Conservation (phyloP, 164 flowering plant species). For the Macadamia integrifolia region DNA sequence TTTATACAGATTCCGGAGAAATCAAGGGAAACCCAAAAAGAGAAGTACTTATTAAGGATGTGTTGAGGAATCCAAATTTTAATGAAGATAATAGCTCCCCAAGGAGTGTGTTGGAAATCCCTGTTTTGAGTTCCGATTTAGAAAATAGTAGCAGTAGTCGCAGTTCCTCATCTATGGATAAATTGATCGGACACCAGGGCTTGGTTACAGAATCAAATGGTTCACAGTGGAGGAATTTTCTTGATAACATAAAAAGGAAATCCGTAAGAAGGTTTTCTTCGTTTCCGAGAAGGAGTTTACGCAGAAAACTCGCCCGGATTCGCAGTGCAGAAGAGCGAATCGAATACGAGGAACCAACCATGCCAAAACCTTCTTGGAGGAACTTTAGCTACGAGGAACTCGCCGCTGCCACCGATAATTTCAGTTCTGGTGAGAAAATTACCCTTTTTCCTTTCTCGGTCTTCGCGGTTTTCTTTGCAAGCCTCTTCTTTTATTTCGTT, state of each 20-base stretch:
- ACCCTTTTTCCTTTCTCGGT: neutral
- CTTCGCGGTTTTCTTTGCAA: neutral
- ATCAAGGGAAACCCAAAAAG: neutral
- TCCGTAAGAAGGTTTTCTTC: conserved; percentile 50
- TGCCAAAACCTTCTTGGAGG: conserved; percentile 42
- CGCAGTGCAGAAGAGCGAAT: conserved; percentile 32
- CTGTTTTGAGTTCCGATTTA: conserved; percentile 31
- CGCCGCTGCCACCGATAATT: conserved; percentile 66
- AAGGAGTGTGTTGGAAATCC: conserved; percentile 53
- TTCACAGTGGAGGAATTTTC: conserved; percentile 46
- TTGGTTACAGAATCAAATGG: conserved; percentile 16
- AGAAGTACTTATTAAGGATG: conserved; percentile 5
- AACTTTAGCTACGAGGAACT: conserved; percentile 58
- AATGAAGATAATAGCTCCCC: conserved; percentile 39
- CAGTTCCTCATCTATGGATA: conserved; percentile 11
- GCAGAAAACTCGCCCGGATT: conserved; percentile 36
- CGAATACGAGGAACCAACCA: conserved; percentile 20
- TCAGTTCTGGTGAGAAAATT: conserved; percentile 49
- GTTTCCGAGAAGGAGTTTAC: conserved; percentile 43
- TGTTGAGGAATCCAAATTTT: neutral
- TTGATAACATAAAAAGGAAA: conserved; percentile 45
- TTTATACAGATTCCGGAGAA: neutral
- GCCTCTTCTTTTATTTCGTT: too few relatives aligned
- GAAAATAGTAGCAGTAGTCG: conserved; percentile 34
- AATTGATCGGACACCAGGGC: neutral